phyloP scores from a whole-genome alignment of 345 rosid genomes.

The Eucalyptus shirleyi region DNA sequence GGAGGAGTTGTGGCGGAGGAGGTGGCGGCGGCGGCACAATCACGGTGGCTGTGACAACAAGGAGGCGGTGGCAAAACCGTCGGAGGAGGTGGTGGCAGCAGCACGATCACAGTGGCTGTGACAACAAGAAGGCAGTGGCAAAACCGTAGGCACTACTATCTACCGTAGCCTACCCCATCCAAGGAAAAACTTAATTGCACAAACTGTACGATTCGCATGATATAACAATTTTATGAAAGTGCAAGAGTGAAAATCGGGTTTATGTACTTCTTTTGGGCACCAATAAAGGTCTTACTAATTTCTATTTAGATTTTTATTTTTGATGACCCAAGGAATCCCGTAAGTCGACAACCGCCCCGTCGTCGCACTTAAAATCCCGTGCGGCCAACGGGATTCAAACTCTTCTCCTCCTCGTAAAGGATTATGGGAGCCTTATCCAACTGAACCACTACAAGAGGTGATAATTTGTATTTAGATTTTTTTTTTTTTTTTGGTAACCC shows the following conservation, averaged over 20 bases:
- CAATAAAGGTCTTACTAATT: background rate
- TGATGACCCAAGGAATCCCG: too few species aligned
- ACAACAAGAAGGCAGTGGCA: background rate
- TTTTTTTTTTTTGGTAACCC: too few species aligned
- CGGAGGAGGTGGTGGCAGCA: background rate
- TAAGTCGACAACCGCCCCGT: too few species aligned
- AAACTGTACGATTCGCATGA: background rate
- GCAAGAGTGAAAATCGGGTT: background rate
- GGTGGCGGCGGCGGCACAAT: background rate
- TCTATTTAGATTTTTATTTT: background rate
- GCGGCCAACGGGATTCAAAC: too few species aligned
- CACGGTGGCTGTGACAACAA: background rate
- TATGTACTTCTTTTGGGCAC: background rate
- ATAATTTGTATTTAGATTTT: too few species aligned
- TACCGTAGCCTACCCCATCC: rapidly evolving
- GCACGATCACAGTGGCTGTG: background rate
- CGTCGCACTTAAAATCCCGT: too few species aligned
- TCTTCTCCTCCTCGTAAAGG: too few species aligned
- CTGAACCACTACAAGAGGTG: too few species aligned
- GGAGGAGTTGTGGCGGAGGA: background rate
- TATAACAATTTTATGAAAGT: background rate
- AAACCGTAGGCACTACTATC: background rate
- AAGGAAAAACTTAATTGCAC: background rate
- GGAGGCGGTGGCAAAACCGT: background rate
- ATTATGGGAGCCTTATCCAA: too few species aligned